phyloP scores from a whole-genome alignment of 345 rosid genomes.

The Gossypium raimondii region DNA sequence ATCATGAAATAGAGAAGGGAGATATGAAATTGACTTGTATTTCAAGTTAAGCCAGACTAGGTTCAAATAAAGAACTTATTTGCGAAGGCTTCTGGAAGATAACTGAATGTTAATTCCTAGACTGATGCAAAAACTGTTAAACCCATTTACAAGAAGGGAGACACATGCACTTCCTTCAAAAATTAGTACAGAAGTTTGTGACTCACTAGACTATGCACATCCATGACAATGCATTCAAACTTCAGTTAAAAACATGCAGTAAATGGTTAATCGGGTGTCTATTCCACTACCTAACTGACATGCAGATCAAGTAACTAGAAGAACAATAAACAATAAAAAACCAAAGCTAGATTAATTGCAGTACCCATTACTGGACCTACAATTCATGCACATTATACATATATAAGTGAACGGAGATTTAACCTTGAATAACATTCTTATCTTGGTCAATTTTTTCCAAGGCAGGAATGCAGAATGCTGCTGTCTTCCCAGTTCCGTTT shows the following conservation, averaged over 20 bases:
- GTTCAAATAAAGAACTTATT: neutral
- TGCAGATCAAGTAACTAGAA: constrained; percentile 1
- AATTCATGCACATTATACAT: neutral
- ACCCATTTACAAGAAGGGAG: neutral
- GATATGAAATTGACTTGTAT: neutral
- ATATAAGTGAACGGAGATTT: constrained; percentile 8
- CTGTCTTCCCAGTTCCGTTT: constrained; percentile 99
- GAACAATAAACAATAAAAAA: neutral
- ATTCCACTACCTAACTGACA: neutral
- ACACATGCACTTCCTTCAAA: neutral
- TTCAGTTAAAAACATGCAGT: neutral
- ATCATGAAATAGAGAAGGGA: neutral
- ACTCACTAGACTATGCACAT: neutral
- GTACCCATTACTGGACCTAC: neutral
- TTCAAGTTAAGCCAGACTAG: neutral
- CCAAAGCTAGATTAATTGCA: neutral
- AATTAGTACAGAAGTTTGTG: neutral
- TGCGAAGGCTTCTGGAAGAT: neutral
- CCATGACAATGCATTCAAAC: neutral
- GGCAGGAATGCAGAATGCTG: constrained; percentile 97
- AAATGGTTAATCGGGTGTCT: neutral
- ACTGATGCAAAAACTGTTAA: neutral
- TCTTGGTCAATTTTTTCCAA: constrained; percentile 95
- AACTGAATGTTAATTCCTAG: neutral
- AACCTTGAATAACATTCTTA: constrained; percentile 94